Conservation (phyloP, 2,329 filamentous ascomycete species). For the Teratosphaeria pseudoeucalypti region DNA sequence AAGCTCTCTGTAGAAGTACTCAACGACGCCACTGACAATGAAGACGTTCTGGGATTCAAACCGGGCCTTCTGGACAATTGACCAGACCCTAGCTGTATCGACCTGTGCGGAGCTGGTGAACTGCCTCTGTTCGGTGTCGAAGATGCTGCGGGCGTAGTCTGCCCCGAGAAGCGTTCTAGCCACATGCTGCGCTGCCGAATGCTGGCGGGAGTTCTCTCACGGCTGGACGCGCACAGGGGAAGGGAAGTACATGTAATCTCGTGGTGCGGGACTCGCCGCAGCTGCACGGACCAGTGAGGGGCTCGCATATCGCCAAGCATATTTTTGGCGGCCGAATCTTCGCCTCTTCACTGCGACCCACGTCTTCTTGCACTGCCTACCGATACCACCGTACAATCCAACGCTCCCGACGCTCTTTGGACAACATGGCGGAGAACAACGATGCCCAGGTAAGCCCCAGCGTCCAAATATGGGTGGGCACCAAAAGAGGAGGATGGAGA, state of each 20-base stretch:
- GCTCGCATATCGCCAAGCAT: not conserved
- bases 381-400: conserved; percentile 23
- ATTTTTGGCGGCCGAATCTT: conserved; percentile 1
- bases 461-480: not conserved
- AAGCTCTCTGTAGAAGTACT: conserved; percentile 71
- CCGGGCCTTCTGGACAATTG: conserved; percentile 58
- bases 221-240: too few species aligned
- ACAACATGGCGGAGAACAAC: conserved; percentile 48
- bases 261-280: not conserved
- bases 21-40: conserved; percentile 60
- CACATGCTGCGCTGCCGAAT: conserved; percentile 9
- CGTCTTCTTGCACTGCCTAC: conserved; percentile 17
- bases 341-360: conserved; percentile 8
- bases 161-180: conserved; percentile 68
- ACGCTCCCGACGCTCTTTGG: conserved; percentile 23
- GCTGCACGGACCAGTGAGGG: not conserved
- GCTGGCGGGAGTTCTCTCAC: too few species aligned
- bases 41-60: conserved; percentile 61
- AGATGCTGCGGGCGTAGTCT: conserved; percentile 53
- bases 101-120: conserved; percentile 60
- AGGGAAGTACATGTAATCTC: too few species aligned
- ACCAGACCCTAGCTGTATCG: conserved; percentile 58
- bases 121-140: conserved; percentile 50
- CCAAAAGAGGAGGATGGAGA: not conserved
- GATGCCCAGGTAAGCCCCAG: conserved; percentile 50